Percentiles rank a stretch among this genome's conserved stretches.
phyloP scores from a whole-genome alignment of 164 flowering plant genomes.

The Akebia trifoliata region DNA sequence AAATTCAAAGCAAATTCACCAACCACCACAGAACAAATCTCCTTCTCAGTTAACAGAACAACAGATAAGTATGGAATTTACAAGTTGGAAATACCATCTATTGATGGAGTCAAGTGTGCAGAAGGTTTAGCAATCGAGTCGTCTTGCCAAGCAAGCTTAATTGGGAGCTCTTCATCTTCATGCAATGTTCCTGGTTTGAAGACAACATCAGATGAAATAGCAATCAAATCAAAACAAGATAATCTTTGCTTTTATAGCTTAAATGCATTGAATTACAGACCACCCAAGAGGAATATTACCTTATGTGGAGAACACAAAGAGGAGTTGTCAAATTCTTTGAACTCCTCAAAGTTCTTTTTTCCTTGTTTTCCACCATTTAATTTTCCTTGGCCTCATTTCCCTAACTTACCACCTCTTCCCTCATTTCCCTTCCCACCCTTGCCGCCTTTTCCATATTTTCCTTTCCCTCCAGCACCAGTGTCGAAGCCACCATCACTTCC shows the following conservation, averaged over 20 bases:
- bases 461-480: conserved; percentile 15
- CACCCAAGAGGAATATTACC: conserved; percentile 24
- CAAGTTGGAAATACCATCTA: conserved; percentile 49
- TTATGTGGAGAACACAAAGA: conserved; percentile 31
- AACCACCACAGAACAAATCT: conserved; percentile 33
- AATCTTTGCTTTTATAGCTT: conserved; percentile 42
- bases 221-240: conserved; percentile 49
- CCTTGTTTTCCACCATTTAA: conserved; percentile 30
- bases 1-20: conserved; percentile 50
- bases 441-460: conserved; percentile 16
- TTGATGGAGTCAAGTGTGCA: conserved; percentile 50
- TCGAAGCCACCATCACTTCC: conserved; percentile 12
- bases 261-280: conserved; percentile 42
- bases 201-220: conserved; percentile 34
- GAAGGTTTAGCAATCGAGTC: conserved; percentile 36
- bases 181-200: conserved; percentile 41
- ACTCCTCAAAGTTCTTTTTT: conserved; percentile 34
- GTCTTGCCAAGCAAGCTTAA: conserved; percentile 46
- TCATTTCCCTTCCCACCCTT: conserved; percentile 23
- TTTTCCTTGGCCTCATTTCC: conserved; percentile 29
- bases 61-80: conserved; percentile 55
- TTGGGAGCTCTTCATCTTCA: conserved; percentile 31
- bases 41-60: conserved; percentile 58
- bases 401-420: conserved; percentile 18
- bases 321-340: conserved; percentile 15